Conservation (phyloP, 164 flowering plant genomes). For the Vitis vinifera region DNA sequence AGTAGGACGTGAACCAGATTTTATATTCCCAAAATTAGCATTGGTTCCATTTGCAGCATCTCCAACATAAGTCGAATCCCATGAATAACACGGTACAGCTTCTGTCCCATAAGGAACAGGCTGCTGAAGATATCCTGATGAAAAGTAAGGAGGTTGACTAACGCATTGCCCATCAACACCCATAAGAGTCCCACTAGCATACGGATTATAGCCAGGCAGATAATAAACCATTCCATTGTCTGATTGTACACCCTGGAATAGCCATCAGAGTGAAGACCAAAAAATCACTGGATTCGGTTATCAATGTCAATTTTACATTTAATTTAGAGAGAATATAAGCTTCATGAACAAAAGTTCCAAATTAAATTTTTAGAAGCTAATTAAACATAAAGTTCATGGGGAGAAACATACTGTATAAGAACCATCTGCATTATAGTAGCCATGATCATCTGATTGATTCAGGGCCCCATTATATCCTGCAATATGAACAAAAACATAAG, state of each 20-base stretch:
- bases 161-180: slow-evolving; percentile 41
- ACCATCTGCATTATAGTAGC: slow-evolving; percentile 21
- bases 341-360: not conserved
- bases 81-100: slow-evolving; percentile 27
- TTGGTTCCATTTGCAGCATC: slow-evolving; percentile 23
- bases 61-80: slow-evolving; percentile 28
- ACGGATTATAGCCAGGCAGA: slow-evolving; percentile 41
- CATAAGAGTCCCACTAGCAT: slow-evolving; percentile 28
- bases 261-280: not conserved
- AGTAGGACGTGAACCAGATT: slow-evolving; percentile 20
- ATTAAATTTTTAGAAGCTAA: not conserved
- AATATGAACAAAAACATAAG: not conserved
- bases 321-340: not conserved
- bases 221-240: slow-evolving; percentile 34
- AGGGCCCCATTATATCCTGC: slow-evolving; percentile 27
- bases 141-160: slow-evolving; percentile 32
- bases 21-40: slow-evolving; percentile 21
- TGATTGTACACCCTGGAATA: slow-evolving; percentile 42
- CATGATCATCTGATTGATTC: slow-evolving; percentile 20
- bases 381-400: not conserved
- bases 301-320: not conserved
- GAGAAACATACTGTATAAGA: slow-evolving; percentile 22
- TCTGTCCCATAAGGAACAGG: slow-evolving; percentile 37
- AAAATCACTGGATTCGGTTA: not conserved
- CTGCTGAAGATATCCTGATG: slow-evolving; percentile 33